Evolutionary conservation across 1,139 yeast species (phyloP), one percentile per base, ranked within the genome.

Genomic region (Hansenula anomala): DNA sequence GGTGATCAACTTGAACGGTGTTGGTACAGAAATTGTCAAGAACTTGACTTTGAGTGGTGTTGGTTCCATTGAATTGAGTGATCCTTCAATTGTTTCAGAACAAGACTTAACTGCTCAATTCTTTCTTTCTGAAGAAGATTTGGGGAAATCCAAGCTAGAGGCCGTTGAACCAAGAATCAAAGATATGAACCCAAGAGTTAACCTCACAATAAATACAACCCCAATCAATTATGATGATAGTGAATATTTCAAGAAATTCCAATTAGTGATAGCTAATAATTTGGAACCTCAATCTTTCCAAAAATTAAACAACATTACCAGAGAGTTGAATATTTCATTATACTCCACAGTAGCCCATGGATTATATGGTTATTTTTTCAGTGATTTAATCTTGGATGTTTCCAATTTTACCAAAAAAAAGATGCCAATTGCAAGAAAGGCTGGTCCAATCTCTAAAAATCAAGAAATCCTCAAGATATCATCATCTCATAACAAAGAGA

Each of bases 11-110:
- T 53, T 85, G 25, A 82, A 88, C 10, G 86, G 86, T 0, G 68
- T 84, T 11, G 92, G 94, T 4, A 78, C 82, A 22, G 97, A 89
- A 58, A 71, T 82, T 13, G 80, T 83, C 30, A 92, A 92, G 61
- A 90, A 90, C 60, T 63, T 92, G 38, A 92, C 87, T 13, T 70
- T 92, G 31, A 95, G 96, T 26, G 98, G 98, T 3, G 69, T 92
- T 41, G 95, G 95, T 12, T 67, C 83, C 1, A 63, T 92, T 28
- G 83, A 85, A 20, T 67, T 92, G 1, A 60, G 83, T 44, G 97
- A 92, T 61, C 53, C 64, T 24, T 64, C 80, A 4, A 48, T 39
- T 0, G 77, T 88, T 1, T 55, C 61, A 1, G 84, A 73, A 30
- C 77, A 73, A 30, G 96, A 89, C 54, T 71, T 86, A 42, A 79